phyloP scores from a whole-genome alignment of 176 grass and related monocot species.

The Hordeum marinum region DNA sequence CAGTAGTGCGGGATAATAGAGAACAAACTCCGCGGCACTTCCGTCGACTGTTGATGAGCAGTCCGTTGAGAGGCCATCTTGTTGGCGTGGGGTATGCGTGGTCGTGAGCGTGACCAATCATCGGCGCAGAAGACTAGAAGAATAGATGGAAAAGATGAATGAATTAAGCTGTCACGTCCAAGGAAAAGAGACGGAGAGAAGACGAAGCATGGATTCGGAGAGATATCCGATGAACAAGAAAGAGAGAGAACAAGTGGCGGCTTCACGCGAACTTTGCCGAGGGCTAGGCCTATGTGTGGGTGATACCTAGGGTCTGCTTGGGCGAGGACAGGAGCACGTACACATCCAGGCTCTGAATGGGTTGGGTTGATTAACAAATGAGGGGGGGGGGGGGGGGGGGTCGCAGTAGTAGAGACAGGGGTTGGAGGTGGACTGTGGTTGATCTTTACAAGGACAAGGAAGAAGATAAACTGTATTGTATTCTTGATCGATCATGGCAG shows the following conservation, averaged over 20 bases:
- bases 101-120: not conserved
- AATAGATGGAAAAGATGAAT: not conserved
- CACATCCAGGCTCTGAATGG: not conserved
- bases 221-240: not conserved
- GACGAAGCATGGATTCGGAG: too few relatives aligned
- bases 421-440: not conserved
- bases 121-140: not conserved
- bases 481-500: not conserved
- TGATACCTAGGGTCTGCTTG: not conserved
- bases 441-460: not conserved
- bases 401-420: not conserved
- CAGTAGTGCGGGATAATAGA: conserved; percentile 22
- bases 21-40: conserved; percentile 23
- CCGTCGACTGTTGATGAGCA: conserved; percentile 29
- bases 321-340: not conserved
- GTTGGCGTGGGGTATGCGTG: not conserved
- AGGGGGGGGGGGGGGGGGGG: not conserved
- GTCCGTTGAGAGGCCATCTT: conserved; percentile 17
- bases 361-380: not conserved
- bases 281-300: not conserved
- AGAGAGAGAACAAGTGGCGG: conserved; percentile 13
- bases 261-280: not conserved
- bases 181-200: not conserved
- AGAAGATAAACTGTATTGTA: not conserved
- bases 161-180: not conserved